These are phyloP conservation scores for Boletus sp. DNA, from an alignment of 768 basidiomycete species.

Conservation along the genomic window DNA sequence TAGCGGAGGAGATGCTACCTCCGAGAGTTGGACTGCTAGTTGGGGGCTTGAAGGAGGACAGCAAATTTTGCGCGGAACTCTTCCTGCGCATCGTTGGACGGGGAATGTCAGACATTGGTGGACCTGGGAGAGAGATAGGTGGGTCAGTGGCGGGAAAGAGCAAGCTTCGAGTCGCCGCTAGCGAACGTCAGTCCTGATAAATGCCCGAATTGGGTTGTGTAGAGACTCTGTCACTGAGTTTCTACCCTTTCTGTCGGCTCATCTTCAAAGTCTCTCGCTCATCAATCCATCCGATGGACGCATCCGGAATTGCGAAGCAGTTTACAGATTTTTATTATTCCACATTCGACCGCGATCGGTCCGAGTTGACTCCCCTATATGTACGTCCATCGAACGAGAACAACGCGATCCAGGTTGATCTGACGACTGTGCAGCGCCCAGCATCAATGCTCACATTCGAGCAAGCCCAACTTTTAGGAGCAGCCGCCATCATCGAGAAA, in stretches of 20 bases:
- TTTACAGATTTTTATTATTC: slow-evolving; percentile 82
- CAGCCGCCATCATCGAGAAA: slow-evolving; percentile 60
- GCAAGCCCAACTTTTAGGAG: slow-evolving; percentile 54
- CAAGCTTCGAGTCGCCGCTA: neutral
- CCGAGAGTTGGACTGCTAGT: slow-evolving; percentile 26
- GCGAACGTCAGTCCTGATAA: neutral
- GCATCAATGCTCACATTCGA: slow-evolving; percentile 88
- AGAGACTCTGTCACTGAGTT: neutral
- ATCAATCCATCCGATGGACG: slow-evolving; percentile 59
- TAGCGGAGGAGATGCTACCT: slow-evolving; percentile 33
- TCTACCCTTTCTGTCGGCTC: neutral
- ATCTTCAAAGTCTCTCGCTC: slow-evolving; percentile 8
- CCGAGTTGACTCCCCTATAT: slow-evolving; percentile 61
- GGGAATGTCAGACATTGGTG: slow-evolving; percentile 28
- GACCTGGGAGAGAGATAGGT: slow-evolving; percentile 18
- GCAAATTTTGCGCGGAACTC: slow-evolving; percentile 80
- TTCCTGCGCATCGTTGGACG: slow-evolving; percentile 77
- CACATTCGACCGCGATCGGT: slow-evolving; percentile 67
- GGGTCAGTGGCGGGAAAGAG: neutral
- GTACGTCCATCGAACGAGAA: slow-evolving; percentile 45
- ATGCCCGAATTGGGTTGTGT: slow-evolving; percentile 18
- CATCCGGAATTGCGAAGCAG: slow-evolving; percentile 69
- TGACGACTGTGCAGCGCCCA: slow-evolving; percentile 51
- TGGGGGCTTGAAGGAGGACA: slow-evolving; percentile 63
- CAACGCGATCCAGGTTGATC: slow-evolving; percentile 28